A percentile compares a stretch with the other conserved stretches of the same genome.
Evolutionary conservation across 2,329 filamentous ascomycete species (phyloP).

Genomic region (Stromatinia cepivora): DNA sequence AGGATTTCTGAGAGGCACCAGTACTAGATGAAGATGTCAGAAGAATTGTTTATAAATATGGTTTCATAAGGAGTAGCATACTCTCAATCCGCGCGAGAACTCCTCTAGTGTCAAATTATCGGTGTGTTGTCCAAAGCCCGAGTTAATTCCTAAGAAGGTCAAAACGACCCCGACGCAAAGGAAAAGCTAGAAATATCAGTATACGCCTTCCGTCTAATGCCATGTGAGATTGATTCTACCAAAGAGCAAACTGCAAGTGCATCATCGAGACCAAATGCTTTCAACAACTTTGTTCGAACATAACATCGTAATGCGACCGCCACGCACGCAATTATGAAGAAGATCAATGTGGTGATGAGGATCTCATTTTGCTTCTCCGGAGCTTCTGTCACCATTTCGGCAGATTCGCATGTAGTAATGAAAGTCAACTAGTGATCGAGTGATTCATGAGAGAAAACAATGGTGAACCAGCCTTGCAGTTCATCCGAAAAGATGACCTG

Average conservation of each 20-base stretch:
- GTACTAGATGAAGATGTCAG: slow-evolving; percentile 24
- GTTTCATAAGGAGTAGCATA: slow-evolving; percentile 17
- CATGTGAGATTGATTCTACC: slow-evolving; percentile 40
- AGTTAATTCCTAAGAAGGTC: slow-evolving; percentile 28
- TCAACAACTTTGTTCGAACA: slow-evolving; percentile 48
- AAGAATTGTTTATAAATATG: not conserved
- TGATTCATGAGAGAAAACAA: not conserved
- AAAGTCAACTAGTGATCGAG: not conserved
- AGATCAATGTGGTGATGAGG: slow-evolving; percentile 32
- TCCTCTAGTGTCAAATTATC: slow-evolving; percentile 19
- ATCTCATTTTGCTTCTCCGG: slow-evolving; percentile 22
- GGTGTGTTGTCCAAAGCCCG: slow-evolving; percentile 32
- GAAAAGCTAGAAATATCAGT: slow-evolving; percentile 25
- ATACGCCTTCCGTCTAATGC: not conserved
- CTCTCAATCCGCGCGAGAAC: slow-evolving; percentile 28
- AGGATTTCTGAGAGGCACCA: slow-evolving; percentile 40
- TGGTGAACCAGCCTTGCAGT: not conserved
- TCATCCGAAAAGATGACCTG: not conserved
- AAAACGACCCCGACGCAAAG: slow-evolving; percentile 30
- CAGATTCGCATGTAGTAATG: not conserved
- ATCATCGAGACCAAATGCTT: slow-evolving; percentile 49
- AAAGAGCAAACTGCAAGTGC: slow-evolving; percentile 49
- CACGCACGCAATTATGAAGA: slow-evolving; percentile 44
- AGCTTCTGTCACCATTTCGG: slow-evolving; percentile 12
- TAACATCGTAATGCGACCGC: slow-evolving; percentile 47